Percentiles rank a stretch among this genome's conserved stretches.
Conservation (phyloP, 2,329 filamentous ascomycete genomes). For the Peltaster fructicola region DNA sequence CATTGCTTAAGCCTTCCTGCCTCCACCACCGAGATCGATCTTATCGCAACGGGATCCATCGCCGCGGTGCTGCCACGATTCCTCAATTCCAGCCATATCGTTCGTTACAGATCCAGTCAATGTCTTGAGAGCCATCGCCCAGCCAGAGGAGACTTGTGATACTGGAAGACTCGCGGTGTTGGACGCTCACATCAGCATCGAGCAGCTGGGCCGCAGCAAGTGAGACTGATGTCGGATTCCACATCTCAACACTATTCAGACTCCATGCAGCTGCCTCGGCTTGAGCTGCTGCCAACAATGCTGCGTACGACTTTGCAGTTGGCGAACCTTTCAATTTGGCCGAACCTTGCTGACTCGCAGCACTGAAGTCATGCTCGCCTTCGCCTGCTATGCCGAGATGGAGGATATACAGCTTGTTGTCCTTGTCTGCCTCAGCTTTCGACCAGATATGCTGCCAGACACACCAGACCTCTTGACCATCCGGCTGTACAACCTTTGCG, state of each 20-base stretch:
- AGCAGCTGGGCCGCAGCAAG: constrained; percentile 27
- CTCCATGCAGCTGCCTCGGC: constrained; percentile 54
- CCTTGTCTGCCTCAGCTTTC: constrained; percentile 35
- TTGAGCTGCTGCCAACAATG: constrained; percentile 49
- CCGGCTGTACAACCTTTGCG: constrained; percentile 39
- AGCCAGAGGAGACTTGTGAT: constrained; percentile 60
- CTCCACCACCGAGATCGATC: constrained; percentile 3
- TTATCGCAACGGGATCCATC: constrained; percentile 40
- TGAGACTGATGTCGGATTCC: constrained; percentile 53
- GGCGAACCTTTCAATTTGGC: constrained; percentile 6
- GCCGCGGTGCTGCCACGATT: too few relatives aligned
- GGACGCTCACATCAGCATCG: constrained; percentile 31
- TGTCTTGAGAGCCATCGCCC: constrained; percentile 29
- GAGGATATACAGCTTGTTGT: constrained; percentile 53
- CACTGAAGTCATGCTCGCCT: constrained; percentile 7
- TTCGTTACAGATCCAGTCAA: constrained; percentile 60
- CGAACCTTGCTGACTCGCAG: constrained; percentile 10
- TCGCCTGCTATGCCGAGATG: constrained; percentile 48
- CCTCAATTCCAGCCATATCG: constrained; percentile 70
- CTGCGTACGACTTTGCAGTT: constrained; percentile 36
- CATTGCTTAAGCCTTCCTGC: too few relatives aligned
- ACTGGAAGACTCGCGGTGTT: constrained; percentile 44
- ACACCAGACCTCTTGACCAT: constrained; percentile 49
- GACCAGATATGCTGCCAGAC: constrained; percentile 52
- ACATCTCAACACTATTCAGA: constrained; percentile 55